phyloP scores from a whole-genome alignment of 1,284 basidiomycete species.

The Pascua guehoae region DNA sequence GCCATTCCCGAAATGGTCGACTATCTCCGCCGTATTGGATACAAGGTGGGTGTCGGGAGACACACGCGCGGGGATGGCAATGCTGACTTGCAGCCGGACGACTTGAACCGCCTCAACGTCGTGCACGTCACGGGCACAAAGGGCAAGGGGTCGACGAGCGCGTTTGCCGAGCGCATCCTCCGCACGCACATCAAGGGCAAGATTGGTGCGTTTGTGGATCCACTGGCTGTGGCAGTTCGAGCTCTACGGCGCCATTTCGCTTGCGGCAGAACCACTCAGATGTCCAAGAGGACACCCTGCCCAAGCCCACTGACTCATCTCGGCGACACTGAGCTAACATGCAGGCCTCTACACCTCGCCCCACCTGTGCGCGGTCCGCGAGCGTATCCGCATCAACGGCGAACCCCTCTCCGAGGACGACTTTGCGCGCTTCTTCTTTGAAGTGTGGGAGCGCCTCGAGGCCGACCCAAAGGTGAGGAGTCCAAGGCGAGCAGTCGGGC shows the following conservation, averaged over 20 bases:
- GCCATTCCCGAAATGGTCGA: slow-evolving; percentile 87
- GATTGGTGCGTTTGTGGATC: slow-evolving; percentile 27
- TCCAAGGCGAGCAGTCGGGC: background rate
- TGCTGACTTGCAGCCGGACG: slow-evolving; percentile 58
- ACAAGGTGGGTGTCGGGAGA: slow-evolving; percentile 58
- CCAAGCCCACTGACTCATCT: background rate
- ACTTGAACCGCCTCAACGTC: slow-evolving; percentile 85
- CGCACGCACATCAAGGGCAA: slow-evolving; percentile 33
- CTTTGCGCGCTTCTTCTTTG: slow-evolving; percentile 90
- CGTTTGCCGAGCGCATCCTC: slow-evolving; percentile 65
- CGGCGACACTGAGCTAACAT: background rate
- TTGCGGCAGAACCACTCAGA: too few relatives aligned
- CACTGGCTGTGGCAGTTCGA: background rate
- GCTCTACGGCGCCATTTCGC: too few relatives aligned
- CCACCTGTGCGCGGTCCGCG: slow-evolving; percentile 91
- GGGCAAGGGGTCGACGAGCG: slow-evolving; percentile 96
- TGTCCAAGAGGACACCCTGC: too few relatives aligned
- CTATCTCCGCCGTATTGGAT: slow-evolving; percentile 82
- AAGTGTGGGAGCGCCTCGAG: slow-evolving; percentile 88
- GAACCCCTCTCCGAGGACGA: slow-evolving; percentile 78
- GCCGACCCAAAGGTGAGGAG: slow-evolving; percentile 62
- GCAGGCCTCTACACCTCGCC: slow-evolving; percentile 92
- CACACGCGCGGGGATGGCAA: background rate
- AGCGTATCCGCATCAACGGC: slow-evolving; percentile 92
- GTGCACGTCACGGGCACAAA: slow-evolving; percentile 98